A percentile compares a stretch with the other conserved stretches of the same genome.
Conservation (phyloP, 305 asterid species). For the Fraxinus sp. region DNA sequence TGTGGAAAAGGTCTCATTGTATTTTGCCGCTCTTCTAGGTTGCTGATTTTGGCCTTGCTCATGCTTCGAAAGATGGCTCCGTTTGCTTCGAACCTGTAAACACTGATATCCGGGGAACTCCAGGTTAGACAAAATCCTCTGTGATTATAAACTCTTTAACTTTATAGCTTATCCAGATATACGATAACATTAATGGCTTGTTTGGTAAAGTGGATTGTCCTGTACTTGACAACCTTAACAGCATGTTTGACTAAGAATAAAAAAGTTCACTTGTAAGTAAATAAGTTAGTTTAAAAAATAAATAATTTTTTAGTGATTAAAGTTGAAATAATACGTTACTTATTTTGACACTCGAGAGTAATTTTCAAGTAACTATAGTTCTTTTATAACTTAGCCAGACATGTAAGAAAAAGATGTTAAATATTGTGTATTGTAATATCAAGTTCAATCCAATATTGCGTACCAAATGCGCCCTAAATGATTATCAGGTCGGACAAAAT, state of each 20-base stretch:
- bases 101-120: conserved; percentile 93
- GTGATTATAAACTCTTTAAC: not conserved
- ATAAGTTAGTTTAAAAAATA: not conserved
- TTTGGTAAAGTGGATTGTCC: not conserved
- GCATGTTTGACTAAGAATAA: not conserved
- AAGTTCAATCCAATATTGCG: not conserved
- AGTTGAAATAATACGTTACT: not conserved
- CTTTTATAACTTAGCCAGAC: not conserved
- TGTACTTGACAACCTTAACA: not conserved
- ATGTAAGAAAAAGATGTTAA: not conserved
- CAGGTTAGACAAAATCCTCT: conserved; percentile 50
- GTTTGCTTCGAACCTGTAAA: conserved; percentile 83
- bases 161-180: not conserved
- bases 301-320: not conserved
- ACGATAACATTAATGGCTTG: not conserved
- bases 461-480: not conserved
- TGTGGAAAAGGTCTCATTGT: not conserved
- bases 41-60: conserved; percentile 97
- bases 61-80: conserved; percentile 94
- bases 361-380: not conserved
- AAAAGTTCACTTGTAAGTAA: not conserved
- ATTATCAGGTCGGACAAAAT: not conserved
- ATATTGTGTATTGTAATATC: not conserved
- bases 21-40: conserved; percentile 48
- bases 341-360: not conserved